Evolutionary conservation across 164 flowering plant genomes (phyloP).

Genomic region (Berberis vulgaris): DNA sequence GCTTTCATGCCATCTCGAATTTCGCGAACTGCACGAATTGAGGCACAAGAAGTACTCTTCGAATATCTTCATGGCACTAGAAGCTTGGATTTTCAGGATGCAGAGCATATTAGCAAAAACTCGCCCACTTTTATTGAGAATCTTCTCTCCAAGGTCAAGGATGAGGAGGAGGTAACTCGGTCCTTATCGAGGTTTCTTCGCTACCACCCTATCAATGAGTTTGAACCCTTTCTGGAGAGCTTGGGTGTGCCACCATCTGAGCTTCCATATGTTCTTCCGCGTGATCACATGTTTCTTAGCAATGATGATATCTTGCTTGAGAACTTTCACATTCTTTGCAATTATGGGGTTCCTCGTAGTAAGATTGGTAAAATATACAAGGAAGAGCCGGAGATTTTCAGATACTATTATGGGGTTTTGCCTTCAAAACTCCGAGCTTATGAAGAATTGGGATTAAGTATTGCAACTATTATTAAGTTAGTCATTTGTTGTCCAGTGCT

Average conservation of each 20-base stretch:
- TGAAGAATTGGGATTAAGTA: slow-evolving; percentile 38
- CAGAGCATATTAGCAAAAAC: slow-evolving; percentile 66
- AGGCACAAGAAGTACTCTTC: slow-evolving; percentile 44
- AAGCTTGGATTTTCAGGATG: slow-evolving; percentile 45
- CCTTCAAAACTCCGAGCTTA: slow-evolving; percentile 30
- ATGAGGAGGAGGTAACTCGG: slow-evolving; percentile 21
- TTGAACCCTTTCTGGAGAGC: slow-evolving; percentile 88
- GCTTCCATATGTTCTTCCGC: slow-evolving; percentile 35
- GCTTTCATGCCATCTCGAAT: slow-evolving; percentile 9
- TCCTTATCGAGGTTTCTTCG: slow-evolving; percentile 44
- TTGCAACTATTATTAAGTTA: slow-evolving; percentile 22
- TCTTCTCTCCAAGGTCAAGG: slow-evolving; percentile 28
- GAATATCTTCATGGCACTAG: slow-evolving; percentile 71
- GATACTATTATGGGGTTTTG: slow-evolving; percentile 43
- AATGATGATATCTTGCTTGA: slow-evolving; percentile 53
- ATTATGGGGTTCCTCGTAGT: slow-evolving; percentile 48
- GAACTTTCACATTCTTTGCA: slow-evolving; percentile 51
- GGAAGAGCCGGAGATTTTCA: slow-evolving; percentile 46
- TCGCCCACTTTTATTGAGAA: slow-evolving; percentile 45
- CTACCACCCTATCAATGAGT: slow-evolving; percentile 76
- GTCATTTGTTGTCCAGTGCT: slow-evolving; percentile 41
- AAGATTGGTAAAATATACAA: slow-evolving; percentile 59
- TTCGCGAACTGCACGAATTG: slow-evolving; percentile 29
- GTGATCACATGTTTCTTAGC: slow-evolving; percentile 42
- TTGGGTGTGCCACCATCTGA: slow-evolving; percentile 52